Base-by-base conservation (phyloP, 495 filamentous ascomycete species). In the Parathielavia appendiculata region DNA sequence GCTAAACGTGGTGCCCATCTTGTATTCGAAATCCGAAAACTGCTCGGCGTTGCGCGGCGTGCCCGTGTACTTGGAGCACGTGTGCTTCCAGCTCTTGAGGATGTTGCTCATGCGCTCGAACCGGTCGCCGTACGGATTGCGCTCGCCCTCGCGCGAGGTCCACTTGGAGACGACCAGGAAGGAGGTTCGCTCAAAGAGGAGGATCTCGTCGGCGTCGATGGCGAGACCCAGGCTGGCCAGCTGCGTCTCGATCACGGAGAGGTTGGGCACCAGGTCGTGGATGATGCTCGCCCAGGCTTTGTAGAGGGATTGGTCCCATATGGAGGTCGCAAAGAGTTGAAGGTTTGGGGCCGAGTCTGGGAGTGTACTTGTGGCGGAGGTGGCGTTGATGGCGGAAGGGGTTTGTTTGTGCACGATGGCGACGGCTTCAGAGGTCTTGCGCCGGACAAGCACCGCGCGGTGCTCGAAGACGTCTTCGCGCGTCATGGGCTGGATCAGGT, bases 221-320 rank as follows among this genome's bases (percentile, higher is more conserved):
- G 89, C 81, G 48, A 87, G 80, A 32, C 90, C 90, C 40, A 98
- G 80, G 26, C 84, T 80, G 2, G 78, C 78, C 6, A 98, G 78
- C 72, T 96, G 88, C 14, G 79, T 82, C 69, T 97, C 92, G 61
- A 97, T 96, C 26, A 89, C 80, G n/a, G 83, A 76, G 0, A 97
- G 82, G 69, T 98, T 97, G 0, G 93, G 95, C 22, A 97, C 92
- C 26, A 98, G 80, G 68, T 88, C 89, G 76, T 98, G 92, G 54
- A 98, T 96, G 61, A 98, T 96, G 63, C 86, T 86, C 0, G 95
- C 93, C 93, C 93, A 98, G 6, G 93, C 93, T 64, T 91, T 92
- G 76, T 98, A 98, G n/a, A 98, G 76, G 13, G 86, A 91, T 71
- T 98, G 92, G 70, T 98, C 93, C 93, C 93, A 98, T 73, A 98